Evolutionary conservation across 768 basidiomycete species (phyloP).

Genomic region (Tephrocybe rancida): DNA sequence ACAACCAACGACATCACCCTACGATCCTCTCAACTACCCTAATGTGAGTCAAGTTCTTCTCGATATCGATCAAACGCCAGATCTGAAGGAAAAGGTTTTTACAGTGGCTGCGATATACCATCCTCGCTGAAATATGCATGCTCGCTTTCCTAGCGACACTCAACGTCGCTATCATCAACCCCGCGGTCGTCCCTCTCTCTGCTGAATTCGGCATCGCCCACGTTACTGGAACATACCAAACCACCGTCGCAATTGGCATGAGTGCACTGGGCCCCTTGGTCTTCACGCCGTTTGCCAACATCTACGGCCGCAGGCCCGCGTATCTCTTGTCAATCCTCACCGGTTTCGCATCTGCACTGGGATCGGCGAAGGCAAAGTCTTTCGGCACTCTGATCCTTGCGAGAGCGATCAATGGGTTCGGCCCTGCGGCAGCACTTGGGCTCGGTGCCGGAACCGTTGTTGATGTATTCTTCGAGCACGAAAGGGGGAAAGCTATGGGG

Average conservation of each 20-base stretch:
- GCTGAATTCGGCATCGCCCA: constrained; percentile 35
- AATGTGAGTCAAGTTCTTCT: constrained; percentile 23
- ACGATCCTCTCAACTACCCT: constrained; percentile 45
- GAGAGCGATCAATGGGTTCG: constrained; percentile 38
- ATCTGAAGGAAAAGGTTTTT: neutral
- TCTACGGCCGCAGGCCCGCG: constrained; percentile 38
- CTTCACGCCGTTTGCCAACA: constrained; percentile 42
- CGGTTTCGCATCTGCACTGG: constrained; percentile 34
- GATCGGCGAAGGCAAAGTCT: constrained; percentile 29
- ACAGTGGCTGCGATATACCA: constrained; percentile 38
- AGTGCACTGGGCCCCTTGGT: constrained; percentile 37
- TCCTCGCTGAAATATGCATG: constrained; percentile 32
- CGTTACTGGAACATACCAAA: constrained; percentile 43
- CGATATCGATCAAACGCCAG: neutral
- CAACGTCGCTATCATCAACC: constrained; percentile 39
- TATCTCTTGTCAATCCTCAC: constrained; percentile 37
- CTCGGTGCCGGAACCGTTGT: constrained; percentile 42
- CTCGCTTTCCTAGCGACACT: constrained; percentile 39
- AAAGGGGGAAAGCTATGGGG: constrained; percentile 46
- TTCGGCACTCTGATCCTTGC: constrained; percentile 34
- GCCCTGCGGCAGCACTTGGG: constrained; percentile 35
- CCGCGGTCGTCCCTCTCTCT: constrained; percentile 38
- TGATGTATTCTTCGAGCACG: constrained; percentile 36
- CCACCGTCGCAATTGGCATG: constrained; percentile 37
- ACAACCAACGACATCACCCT: constrained; percentile 39